Percentiles rank a stretch among this genome's conserved stretches.
These are phyloP conservation scores for Ganoderma lingzhi DNA, from an alignment of 1,284 basidiomycete species.

Conservation along the genomic window DNA sequence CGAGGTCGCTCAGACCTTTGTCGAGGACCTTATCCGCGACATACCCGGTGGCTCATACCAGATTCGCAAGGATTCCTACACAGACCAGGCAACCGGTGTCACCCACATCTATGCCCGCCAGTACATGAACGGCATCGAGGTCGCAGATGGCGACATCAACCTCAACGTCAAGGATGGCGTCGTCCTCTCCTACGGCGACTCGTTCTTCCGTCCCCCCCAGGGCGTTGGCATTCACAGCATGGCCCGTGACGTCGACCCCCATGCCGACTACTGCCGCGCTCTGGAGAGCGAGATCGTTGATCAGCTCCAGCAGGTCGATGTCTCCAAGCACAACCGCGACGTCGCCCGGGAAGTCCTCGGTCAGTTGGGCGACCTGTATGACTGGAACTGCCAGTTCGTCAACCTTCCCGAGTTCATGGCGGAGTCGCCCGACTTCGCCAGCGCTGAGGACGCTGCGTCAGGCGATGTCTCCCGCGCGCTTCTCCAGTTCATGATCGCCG, in stretches of 20 bases:
- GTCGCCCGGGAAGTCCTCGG: conserved; percentile 37
- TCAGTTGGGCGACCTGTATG: conserved; percentile 53
- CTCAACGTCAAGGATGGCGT: conserved; percentile 86
- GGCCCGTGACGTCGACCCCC: conserved; percentile 53
- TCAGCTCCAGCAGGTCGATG: conserved; percentile 33
- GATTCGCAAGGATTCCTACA: conserved; percentile 86
- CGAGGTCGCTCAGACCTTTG: conserved; percentile 68
- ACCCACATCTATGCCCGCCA: conserved; percentile 89
- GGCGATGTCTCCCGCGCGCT: conserved; percentile 64
- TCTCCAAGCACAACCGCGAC: conserved; percentile 41
- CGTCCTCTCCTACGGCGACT: conserved; percentile 84
- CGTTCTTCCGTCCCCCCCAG: conserved; percentile 65
- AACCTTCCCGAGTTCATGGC: conserved; percentile 45
- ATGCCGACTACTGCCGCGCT: conserved; percentile 63
- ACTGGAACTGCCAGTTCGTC: conserved; percentile 65
- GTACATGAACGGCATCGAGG: conserved; percentile 83
- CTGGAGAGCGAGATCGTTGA: conserved; percentile 51
- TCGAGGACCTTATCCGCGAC: conserved; percentile 55
- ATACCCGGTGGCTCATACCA: conserved; percentile 56
- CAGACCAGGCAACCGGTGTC: conserved; percentile 83
- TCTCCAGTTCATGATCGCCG: conserved; percentile 79
- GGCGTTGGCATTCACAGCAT: conserved; percentile 53
- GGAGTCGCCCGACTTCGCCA: conserved; percentile 29
- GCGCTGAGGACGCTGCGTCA: conserved; percentile 39
- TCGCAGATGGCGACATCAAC: conserved; percentile 90